A percentile compares a stretch with the other conserved stretches of the same genome.
Evolutionary conservation across 371 early-diverging fungal species (phyloP).

Genomic region (Choanephora cucurbitarum): DNA sequence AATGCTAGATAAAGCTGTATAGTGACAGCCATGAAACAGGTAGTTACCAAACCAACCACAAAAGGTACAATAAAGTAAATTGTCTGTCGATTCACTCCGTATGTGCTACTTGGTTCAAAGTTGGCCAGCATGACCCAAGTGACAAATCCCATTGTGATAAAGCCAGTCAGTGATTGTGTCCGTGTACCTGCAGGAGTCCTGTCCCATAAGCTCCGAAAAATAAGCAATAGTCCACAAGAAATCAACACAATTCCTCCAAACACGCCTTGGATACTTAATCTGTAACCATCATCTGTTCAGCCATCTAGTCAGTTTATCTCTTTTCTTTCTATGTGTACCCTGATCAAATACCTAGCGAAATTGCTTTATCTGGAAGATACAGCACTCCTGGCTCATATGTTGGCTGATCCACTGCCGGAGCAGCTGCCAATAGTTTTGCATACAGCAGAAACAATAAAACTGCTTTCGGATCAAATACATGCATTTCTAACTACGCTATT

Average conservation of each 20-base stretch:
- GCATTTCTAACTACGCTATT: background rate
- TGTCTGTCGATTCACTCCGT: conserved; percentile 33
- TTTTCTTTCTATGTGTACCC: background rate
- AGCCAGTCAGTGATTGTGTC: conserved; percentile 48
- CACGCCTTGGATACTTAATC: conserved; percentile 57
- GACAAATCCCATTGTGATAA: conserved; percentile 31
- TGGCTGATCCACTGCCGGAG: conserved; percentile 16
- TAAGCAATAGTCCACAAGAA: conserved; percentile 59
- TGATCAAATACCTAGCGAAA: conserved; percentile 28
- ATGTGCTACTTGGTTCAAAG: conserved; percentile 48
- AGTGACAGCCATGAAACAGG: conserved; percentile 36
- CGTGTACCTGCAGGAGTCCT: conserved; percentile 52
- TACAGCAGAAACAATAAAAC: background rate
- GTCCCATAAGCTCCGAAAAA: conserved; percentile 49
- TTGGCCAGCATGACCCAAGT: conserved; percentile 61
- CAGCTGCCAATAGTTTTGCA: background rate
- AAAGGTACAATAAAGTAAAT: conserved; percentile 57
- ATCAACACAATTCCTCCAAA: conserved; percentile 65
- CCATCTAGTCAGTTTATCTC: background rate
- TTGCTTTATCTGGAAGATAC: conserved; percentile 37
- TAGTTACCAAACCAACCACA: conserved; percentile 29
- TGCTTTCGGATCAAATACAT: background rate
- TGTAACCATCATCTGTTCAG: conserved; percentile 40
- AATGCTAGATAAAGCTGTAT: conserved; percentile 38
- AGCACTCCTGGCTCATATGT: conserved; percentile 29